phyloP scores from a whole-genome alignment of 116 monocot genomes.

The Zostera marina region DNA sequence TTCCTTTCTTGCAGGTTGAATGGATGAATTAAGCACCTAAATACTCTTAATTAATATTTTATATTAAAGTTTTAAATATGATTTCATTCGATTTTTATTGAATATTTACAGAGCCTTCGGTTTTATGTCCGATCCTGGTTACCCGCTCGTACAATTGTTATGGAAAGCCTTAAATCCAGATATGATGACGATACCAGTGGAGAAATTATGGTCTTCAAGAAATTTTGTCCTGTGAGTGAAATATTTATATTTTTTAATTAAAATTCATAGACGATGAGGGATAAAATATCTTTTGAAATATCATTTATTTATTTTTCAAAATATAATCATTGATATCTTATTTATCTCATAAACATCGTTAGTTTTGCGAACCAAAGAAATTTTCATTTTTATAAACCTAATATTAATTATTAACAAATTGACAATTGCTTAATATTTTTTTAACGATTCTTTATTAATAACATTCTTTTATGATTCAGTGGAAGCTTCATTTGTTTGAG shows the following conservation, averaged over 20 bases:
- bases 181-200: slow-evolving; percentile 55
- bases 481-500: slow-evolving; percentile 98
- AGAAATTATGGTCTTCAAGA: slow-evolving; percentile 79
- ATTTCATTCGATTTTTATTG: slow-evolving; percentile 1
- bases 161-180: slow-evolving; percentile 54
- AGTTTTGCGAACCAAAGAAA: too few relatives aligned
- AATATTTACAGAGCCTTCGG: slow-evolving; percentile 38
- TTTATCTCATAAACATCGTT: too few relatives aligned
- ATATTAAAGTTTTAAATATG: not conserved
- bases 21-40: too few relatives aligned
- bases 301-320: too few relatives aligned
- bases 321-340: too few relatives aligned
- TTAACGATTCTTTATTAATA: too few relatives aligned
- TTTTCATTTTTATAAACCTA: too few relatives aligned
- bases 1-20: not conserved
- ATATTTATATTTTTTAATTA: not conserved
- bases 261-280: too few relatives aligned
- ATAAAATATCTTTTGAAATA: too few relatives aligned
- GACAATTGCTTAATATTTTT: too few relatives aligned
- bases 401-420: too few relatives aligned
- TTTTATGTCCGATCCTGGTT: slow-evolving; percentile 81
- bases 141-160: slow-evolving; percentile 77
- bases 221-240: slow-evolving; percentile 71
- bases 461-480: slow-evolving; percentile 27
- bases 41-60: too few relatives aligned